Conservation (phyloP, 192 early-diverging fungal species). For the Rhizophagus prolifer region DNA sequence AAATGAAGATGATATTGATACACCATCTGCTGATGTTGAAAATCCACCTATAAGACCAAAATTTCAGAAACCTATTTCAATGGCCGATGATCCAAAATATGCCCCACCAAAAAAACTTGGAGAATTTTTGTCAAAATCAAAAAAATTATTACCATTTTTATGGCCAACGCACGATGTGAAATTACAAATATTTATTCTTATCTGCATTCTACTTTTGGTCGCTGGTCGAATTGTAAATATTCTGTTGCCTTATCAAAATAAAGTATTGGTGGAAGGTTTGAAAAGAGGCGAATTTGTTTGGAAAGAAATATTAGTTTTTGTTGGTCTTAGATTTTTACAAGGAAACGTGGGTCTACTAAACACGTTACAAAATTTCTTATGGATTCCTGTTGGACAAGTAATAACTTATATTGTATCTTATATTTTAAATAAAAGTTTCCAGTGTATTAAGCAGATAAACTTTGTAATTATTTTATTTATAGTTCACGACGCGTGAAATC, state of each 20-base stretch:
- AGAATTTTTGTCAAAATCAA: slow-evolving; percentile 18
- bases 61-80: slow-evolving; percentile 8
- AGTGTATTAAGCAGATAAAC: background rate
- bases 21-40: background rate
- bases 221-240: slow-evolving; percentile 75
- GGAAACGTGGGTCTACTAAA: slow-evolving; percentile 65
- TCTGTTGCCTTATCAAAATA: slow-evolving; percentile 79
- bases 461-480: background rate
- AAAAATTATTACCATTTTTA: slow-evolving; percentile 62
- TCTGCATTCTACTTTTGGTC: slow-evolving; percentile 64
- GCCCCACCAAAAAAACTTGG: slow-evolving; percentile 11
- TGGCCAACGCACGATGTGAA: slow-evolving; percentile 66
- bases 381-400: slow-evolving; percentile 84
- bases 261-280: slow-evolving; percentile 70
- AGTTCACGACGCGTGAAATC: slow-evolving; percentile 51
- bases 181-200: slow-evolving; percentile 66
- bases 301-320: slow-evolving; percentile 42
- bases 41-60: background rate
- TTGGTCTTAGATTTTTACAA: slow-evolving; percentile 39
- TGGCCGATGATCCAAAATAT: slow-evolving; percentile 23
- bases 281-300: slow-evolving; percentile 43
- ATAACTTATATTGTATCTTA: background rate
- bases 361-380: slow-evolving; percentile 72
- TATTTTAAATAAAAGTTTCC: background rate
- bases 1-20: background rate